Evolutionary conservation across 2,329 filamentous ascomycete genomes (phyloP).

Genomic region (Phyllachora maydis): DNA sequence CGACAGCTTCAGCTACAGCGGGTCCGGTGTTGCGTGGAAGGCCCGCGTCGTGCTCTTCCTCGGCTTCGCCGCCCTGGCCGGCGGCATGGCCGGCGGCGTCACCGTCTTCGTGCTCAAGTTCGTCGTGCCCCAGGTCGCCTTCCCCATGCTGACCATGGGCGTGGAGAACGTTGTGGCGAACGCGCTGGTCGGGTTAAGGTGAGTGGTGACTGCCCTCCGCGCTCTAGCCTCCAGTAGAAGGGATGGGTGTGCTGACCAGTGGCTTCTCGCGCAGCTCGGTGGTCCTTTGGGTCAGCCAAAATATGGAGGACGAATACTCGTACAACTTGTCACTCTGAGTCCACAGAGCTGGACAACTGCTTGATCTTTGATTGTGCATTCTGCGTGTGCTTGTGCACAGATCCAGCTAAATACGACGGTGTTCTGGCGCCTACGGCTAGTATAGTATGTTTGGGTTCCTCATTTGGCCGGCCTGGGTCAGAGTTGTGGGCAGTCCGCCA

Average conservation of each 20-base stretch:
- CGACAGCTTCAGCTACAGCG: slow-evolving; percentile 41
- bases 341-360: background rate
- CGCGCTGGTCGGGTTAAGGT: slow-evolving; percentile 39
- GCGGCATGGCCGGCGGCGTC: slow-evolving; percentile 49
- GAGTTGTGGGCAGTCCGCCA: too few species aligned
- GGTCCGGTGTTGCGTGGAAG: slow-evolving; percentile 46
- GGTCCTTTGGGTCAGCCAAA: slow-evolving; percentile 48
- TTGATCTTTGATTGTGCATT: slow-evolving; percentile 2
- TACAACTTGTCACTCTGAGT: slow-evolving; percentile 41
- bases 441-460: too few species aligned
- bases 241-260: slow-evolving; percentile 1
- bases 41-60: slow-evolving; percentile 46
- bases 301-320: slow-evolving; percentile 53
- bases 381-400: too few species aligned
- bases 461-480: too few species aligned
- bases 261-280: slow-evolving; percentile 24
- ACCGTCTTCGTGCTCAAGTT: slow-evolving; percentile 48
- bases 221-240: too few species aligned
- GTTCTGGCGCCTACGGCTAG: too few species aligned
- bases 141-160: slow-evolving; percentile 43
- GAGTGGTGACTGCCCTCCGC: slow-evolving; percentile 8
- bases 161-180: slow-evolving; percentile 47
- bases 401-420: too few species aligned
- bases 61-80: slow-evolving; percentile 42
- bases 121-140: slow-evolving; percentile 31